phyloP scores from a whole-genome alignment of 306 rosid species.

The Castanospermum australe region DNA sequence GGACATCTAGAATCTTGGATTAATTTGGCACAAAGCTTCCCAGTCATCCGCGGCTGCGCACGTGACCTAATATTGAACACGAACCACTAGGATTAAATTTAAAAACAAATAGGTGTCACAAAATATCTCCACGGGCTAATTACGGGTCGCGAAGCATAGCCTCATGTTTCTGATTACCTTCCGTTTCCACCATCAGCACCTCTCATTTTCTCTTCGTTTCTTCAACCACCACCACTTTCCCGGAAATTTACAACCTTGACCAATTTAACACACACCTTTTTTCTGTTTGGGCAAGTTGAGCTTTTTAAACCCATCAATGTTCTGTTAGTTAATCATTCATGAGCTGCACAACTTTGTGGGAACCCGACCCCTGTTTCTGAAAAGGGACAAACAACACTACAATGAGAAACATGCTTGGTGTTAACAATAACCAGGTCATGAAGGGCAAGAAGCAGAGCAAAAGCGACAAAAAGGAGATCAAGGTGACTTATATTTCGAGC shows the following conservation, averaged over 20 bases:
- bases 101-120: background rate
- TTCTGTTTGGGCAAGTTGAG: background rate
- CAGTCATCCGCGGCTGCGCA: slow-evolving; percentile 34
- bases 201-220: background rate
- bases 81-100: background rate
- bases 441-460: slow-evolving; percentile 37
- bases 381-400: no score
- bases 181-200: slow-evolving; percentile 31
- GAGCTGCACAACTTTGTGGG: background rate
- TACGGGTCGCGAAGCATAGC: background rate
- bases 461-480: slow-evolving; percentile 43
- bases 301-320: background rate
- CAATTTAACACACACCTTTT: background rate
- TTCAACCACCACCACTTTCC: background rate
- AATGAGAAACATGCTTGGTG: slow-evolving; percentile 33
- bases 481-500: slow-evolving; percentile 76
- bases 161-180: background rate
- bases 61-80: slow-evolving; percentile 8
- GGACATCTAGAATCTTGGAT: background rate
- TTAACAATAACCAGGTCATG: slow-evolving; percentile 20
- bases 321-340: background rate
- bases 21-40: background rate
- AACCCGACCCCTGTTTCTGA: background rate
- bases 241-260: slow-evolving; percentile 28
- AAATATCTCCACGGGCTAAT: background rate